Conservation (phyloP, 1,284 basidiomycete genomes). For the Volvariella volvacea region DNA sequence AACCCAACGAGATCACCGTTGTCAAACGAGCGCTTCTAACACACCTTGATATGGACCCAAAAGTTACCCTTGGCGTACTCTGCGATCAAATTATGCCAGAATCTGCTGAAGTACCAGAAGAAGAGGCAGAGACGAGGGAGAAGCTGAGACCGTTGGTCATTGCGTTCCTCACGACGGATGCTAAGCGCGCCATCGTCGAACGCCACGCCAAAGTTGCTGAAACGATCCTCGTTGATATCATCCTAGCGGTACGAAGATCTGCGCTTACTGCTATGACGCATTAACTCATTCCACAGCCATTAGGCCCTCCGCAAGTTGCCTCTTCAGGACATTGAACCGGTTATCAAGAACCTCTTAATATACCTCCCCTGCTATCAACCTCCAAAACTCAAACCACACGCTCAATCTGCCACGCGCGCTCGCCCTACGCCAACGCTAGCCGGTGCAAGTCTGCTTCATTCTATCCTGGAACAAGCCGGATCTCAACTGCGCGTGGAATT, state of each 20-base stretch:
- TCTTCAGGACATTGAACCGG: conserved; percentile 33
- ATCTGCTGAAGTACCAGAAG: conserved; percentile 41
- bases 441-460: conserved; percentile 37
- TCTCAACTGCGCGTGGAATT: conserved; percentile 30
- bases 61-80: conserved; percentile 54
- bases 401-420: conserved; percentile 9
- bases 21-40: conserved; percentile 54
- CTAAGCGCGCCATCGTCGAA: conserved; percentile 36
- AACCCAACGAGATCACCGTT: conserved; percentile 53
- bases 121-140: conserved; percentile 52
- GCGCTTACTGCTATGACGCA: not conserved
- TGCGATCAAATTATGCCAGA: conserved; percentile 57
- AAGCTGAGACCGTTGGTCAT: conserved; percentile 52
- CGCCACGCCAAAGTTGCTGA: conserved; percentile 44
- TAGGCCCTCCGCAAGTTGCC: conserved; percentile 46
- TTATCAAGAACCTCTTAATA: conserved; percentile 48
- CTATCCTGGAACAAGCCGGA: conserved; percentile 35
- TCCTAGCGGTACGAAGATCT: conserved; percentile 37
- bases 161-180: conserved; percentile 48
- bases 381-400: conserved; percentile 14
- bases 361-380: conserved; percentile 36
- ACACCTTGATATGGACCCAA: conserved; percentile 59
- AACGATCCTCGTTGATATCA: conserved; percentile 36
- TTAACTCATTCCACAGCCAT: not conserved
- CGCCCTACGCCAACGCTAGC: no score